Base-by-base conservation (phyloP, 2,329 filamentous ascomycete genomes). In the Dothidotthia symphoricarpi region DNA sequence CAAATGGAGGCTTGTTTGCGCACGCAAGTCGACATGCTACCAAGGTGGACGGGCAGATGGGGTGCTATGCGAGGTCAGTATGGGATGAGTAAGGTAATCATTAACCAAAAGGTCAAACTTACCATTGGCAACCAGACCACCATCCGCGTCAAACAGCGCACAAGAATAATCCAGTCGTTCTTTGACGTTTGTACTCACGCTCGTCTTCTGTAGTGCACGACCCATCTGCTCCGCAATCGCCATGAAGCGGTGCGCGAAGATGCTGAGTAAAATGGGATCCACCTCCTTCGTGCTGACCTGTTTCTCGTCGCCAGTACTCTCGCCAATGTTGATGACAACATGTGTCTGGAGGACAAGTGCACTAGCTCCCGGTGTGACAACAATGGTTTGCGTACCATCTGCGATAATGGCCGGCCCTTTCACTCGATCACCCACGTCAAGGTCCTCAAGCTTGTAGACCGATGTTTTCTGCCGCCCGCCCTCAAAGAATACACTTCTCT, bases 311-410 rank as follows among this genome's bases (percentile, higher is more conserved):
- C 61, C 45, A 61, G 77, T 70, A 49, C 71, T 69, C 31, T 82
- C 81, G 37, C 83, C 80, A 27, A 93, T 78, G 49, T 95, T 88
- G 58, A 96, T 90, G 6, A 96, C 77, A 6, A 96, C 88, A 55
- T 95, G 91, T 0, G 89, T 95, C 46, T 88, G 77, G 13, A 95
- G 82, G 22, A 95, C 75, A 16, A 89, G 69, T 0, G 90, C 91
- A 15, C 81, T 80, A 2, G 88, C 80, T 19, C 78, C 79, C 0
- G 90, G 91, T 0, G 87, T 86, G 3, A 96, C 82, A 0, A 96
- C 87, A 46, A 97, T 93, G 0, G 91, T 97, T 67, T 96, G 91
- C 1, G 86, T 90, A 7, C 85, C 85, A 58, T 91, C 90, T 2
- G 88, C 88, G 41, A 95, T 77, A 68, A 95, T 87, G 0, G 89